Base-by-base conservation (phyloP, 2,329 filamentous ascomycete species). In the Curvularia sp. region DNA sequence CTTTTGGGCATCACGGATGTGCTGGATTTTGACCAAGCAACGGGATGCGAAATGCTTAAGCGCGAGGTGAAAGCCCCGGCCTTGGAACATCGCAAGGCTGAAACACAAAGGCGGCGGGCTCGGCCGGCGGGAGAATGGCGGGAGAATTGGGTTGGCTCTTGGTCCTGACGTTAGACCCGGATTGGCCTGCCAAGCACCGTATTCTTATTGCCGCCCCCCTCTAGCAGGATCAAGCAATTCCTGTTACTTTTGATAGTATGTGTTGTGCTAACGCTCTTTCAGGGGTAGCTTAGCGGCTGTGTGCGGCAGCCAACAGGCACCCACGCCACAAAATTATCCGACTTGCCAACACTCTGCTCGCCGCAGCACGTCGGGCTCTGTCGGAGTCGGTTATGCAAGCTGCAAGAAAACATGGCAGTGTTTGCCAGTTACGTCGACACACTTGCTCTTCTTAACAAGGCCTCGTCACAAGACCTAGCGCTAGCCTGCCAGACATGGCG, bases 391-490 rank as follows among this genome's bases (percentile, higher is more conserved):
- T 27, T 39, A 12, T n/a, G 23, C 41, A 43, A 36, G 34, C 34
- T 36, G 34, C 34, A 18, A 36, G 23, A 9, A 42, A 10, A 2
- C 12, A 43, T 42, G 39, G 39, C 39, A 42, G 39, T n/a, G 21
- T 19, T 25, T 13, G 21, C 10, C 19, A 19, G 39, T 23, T 36
- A 27, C 25, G 21, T 13, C 32, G 21, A 36, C 19, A 49, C n/a
- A 34, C 7, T 15, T 36, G 46, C 30, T 25, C 18, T 25, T 36
- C 15, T 43, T 42, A 42, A n/a, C 49, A 49, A 30, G 13, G 46
- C 46, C 21, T n/a, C 50, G 47, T 36, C 53, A 55, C 49, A 55
- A 43, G 38, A 45, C 49, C 13, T 21, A 38, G 53, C 23, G 21
- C 13, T 34, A 43, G 30, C 38, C 48, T 30, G 30, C 53, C 41